A percentile compares a stretch with the other conserved stretches of the same genome.
phyloP scores from a whole-genome alignment of 2,329 filamentous ascomycete genomes.

The Verruconis gallopava region DNA sequence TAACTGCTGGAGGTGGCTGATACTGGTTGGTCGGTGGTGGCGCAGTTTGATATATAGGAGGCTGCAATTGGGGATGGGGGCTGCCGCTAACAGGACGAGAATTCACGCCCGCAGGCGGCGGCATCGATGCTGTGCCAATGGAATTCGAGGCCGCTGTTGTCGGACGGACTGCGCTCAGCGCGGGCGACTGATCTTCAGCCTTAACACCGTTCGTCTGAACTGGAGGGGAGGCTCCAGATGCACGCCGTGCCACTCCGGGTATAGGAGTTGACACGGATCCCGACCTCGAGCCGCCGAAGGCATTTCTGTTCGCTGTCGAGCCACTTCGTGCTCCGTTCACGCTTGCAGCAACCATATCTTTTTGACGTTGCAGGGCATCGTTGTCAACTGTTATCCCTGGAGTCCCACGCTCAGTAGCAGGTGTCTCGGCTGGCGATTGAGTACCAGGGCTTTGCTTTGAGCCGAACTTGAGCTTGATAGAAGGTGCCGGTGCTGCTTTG shows the following conservation, averaged over 20 bases:
- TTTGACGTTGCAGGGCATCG: conserved; percentile 40
- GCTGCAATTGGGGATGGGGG: conserved; percentile 26
- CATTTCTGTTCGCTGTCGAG: conserved; percentile 17
- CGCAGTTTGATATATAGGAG: conserved; percentile 18
- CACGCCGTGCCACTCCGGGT: conserved; percentile 21
- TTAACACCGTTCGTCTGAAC: conserved; percentile 28
- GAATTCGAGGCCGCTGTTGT: conserved; percentile 24
- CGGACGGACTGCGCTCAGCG: conserved; percentile 25
- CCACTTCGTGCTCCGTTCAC: conserved; percentile 25
- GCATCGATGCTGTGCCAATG: conserved; percentile 22
- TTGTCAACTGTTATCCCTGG: conserved; percentile 41
- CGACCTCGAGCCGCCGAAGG: conserved; percentile 15
- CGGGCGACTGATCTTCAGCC: conserved; percentile 31
- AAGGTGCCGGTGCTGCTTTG: conserved; percentile 24
- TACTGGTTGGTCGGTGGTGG: conserved; percentile 18
- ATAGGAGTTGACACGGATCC: conserved; percentile 12
- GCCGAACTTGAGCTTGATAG: conserved; percentile 58
- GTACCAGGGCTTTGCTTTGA: conserved; percentile 28
- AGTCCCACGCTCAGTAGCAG: conserved; percentile 27
- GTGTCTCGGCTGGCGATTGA: conserved; percentile 25
- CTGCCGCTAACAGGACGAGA: conserved; percentile 27
- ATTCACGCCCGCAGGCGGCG: conserved; percentile 22
- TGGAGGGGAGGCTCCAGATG: conserved; percentile 19
- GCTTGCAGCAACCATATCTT: conserved; percentile 37
- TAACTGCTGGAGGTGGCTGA: conserved; percentile 12